Evolutionary conservation across 345 rosid species (phyloP).

Genomic region (Leavenworthia alabamica): DNA sequence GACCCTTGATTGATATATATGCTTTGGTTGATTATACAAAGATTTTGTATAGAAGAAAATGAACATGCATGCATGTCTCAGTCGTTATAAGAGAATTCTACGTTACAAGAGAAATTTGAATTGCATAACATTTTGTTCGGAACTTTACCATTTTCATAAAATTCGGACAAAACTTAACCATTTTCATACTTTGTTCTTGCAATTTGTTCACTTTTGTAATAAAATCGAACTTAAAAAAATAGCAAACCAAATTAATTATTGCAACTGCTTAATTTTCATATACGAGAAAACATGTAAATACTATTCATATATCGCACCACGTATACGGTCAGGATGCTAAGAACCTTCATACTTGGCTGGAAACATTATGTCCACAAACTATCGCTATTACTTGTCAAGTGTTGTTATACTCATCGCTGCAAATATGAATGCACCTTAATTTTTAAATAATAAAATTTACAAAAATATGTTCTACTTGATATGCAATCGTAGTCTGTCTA

Average conservation of each 20-base stretch:
- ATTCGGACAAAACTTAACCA: not conserved
- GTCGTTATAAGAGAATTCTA: not conserved
- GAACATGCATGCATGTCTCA: slow-evolving; percentile 29
- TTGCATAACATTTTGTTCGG: not conserved
- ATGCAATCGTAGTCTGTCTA: not conserved
- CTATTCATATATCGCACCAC: slow-evolving; percentile 38
- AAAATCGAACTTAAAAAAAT: not conserved
- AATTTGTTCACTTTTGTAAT: not conserved
- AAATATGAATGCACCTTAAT: not conserved
- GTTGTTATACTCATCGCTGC: slow-evolving; percentile 23
- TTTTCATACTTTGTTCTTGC: not conserved
- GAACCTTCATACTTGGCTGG: slow-evolving; percentile 23
- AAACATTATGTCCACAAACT: slow-evolving; percentile 23
- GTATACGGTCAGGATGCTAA: slow-evolving; percentile 43
- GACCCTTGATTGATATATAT: not conserved
- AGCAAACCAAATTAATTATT: not conserved
- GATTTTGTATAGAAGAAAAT: slow-evolving; percentile 4
- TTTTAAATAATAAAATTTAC: not conserved
- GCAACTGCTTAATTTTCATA: not conserved
- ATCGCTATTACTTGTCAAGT: slow-evolving; percentile 30
- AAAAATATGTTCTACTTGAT: not conserved
- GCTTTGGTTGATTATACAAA: slow-evolving; percentile 12
- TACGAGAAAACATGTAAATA: slow-evolving; percentile 12
- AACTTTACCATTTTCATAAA: not conserved
- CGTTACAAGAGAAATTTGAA: not conserved